A percentile compares a stretch with the other conserved stretches of the same genome.
Conservation (phyloP, 2,329 filamentous ascomycete species). For the Neopestalotiopsis sp. region DNA sequence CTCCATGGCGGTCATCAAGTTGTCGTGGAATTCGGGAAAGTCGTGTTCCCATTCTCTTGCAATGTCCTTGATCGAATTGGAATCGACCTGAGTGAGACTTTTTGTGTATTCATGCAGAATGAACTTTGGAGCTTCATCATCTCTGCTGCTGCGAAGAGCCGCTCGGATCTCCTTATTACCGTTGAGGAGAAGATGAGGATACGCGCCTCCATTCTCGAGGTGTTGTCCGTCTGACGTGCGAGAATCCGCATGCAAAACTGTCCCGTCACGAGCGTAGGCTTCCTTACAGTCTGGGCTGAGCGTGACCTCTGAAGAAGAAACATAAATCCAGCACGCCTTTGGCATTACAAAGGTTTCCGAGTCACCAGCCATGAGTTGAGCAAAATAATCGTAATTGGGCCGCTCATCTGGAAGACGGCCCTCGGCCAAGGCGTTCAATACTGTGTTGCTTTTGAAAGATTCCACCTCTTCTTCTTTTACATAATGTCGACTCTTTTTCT, state of each 20-base stretch:
- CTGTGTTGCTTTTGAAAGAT: slow-evolving; percentile 69
- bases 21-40: slow-evolving; percentile 61
- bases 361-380: slow-evolving; percentile 60
- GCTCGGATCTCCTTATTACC: slow-evolving; percentile 54
- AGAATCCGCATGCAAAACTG: slow-evolving; percentile 31
- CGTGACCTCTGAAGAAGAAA: slow-evolving; percentile 57
- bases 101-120: slow-evolving; percentile 66
- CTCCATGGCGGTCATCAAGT: slow-evolving; percentile 54
- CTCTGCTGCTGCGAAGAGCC: slow-evolving; percentile 53
- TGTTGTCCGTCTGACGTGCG: slow-evolving; percentile 32
- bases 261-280: slow-evolving; percentile 19
- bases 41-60: slow-evolving; percentile 62
- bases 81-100: slow-evolving; percentile 59
- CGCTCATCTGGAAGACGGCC: slow-evolving; percentile 61
- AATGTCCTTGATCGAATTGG: slow-evolving; percentile 59
- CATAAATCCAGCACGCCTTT: slow-evolving; percentile 65
- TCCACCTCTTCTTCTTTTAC: slow-evolving; percentile 44
- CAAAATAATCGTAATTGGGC: slow-evolving; percentile 68
- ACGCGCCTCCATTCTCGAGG: slow-evolving; percentile 39
- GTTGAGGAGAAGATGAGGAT: slow-evolving; percentile 62
- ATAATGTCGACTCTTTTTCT: slow-evolving; percentile 53
- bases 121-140: slow-evolving; percentile 44
- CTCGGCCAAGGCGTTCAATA: slow-evolving; percentile 66
- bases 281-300: slow-evolving; percentile 45
- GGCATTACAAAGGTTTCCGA: slow-evolving; percentile 59